These are phyloP conservation scores for Casaregolazyma suthepensis DNA, from an alignment of 1,139 yeast species.

Conservation along the genomic window DNA sequence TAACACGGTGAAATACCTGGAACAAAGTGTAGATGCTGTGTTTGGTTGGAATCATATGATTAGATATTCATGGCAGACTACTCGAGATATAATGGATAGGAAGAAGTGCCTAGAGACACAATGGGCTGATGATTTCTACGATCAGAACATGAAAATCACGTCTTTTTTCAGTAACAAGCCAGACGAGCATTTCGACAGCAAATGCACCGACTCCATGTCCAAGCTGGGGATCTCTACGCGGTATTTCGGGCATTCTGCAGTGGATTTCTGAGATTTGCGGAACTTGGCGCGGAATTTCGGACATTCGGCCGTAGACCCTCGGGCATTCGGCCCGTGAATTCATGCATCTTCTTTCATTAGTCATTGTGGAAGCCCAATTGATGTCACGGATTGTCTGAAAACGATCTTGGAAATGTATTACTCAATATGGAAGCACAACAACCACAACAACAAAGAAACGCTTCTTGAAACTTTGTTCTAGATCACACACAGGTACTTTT, in stretches of 20 bases:
- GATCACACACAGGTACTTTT: neutral
- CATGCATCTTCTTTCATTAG: neutral
- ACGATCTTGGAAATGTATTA: neutral
- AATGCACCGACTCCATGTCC: constrained; percentile 6
- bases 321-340: too few species aligned
- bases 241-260: constrained; percentile 17
- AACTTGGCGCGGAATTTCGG: constrained; percentile 20
- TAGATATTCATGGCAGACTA: constrained; percentile 92
- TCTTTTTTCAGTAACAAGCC: constrained; percentile 8
- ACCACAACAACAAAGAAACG: neutral
- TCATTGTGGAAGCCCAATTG: neutral
- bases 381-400: neutral
- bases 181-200: constrained; percentile 5
- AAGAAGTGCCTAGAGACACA: constrained; percentile 42
- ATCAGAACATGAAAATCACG: constrained; percentile 10
- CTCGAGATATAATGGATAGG: constrained; percentile 61
- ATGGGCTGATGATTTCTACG: constrained; percentile 37
- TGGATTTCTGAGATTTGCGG: constrained; percentile 7
- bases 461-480: neutral
- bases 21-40: constrained; percentile 53
- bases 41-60: constrained; percentile 85
- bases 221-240: constrained; percentile 16
- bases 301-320: constrained; percentile 10
- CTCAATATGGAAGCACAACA: neutral
- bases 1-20: constrained; percentile 69